A percentile compares a stretch with the other conserved stretches of the same genome.
phyloP scores from a whole-genome alignment of 2,329 filamentous ascomycete genomes.

The Aspergillus sp. region DNA sequence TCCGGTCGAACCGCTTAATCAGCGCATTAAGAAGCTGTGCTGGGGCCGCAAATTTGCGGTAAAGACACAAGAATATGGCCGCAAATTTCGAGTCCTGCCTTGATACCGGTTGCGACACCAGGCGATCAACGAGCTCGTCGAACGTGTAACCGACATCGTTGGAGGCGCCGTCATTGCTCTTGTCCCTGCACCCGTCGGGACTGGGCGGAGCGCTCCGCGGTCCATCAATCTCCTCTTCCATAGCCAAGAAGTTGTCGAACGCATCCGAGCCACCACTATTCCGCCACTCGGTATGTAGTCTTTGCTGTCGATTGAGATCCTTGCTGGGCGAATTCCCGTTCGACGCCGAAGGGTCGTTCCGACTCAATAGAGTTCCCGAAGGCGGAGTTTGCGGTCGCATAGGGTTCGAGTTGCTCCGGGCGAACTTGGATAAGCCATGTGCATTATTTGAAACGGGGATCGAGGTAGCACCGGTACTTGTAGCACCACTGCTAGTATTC shows the following conservation, averaged over 20 bases:
- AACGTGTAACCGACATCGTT: slow-evolving; percentile 37
- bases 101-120: slow-evolving; percentile 73
- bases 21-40: slow-evolving; percentile 70
- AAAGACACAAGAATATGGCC: slow-evolving; percentile 83
- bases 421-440: slow-evolving; percentile 37
- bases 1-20: slow-evolving; percentile 53
- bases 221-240: slow-evolving; percentile 37
- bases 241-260: slow-evolving; percentile 37
- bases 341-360: slow-evolving; percentile 23
- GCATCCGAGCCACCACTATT: slow-evolving; percentile 35
- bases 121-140: slow-evolving; percentile 75
- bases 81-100: slow-evolving; percentile 85
- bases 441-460: slow-evolving; percentile 26
- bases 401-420: slow-evolving; percentile 44
- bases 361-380: slow-evolving; percentile 29
- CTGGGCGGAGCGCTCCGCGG: slow-evolving; percentile 20
- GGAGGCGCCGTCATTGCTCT: slow-evolving; percentile 25
- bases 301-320: slow-evolving; percentile 26
- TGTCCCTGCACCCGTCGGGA: slow-evolving; percentile 24
- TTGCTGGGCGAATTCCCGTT: slow-evolving; percentile 24
- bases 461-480: slow-evolving; percentile 17
- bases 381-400: slow-evolving; percentile 43
- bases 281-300: slow-evolving; percentile 31
- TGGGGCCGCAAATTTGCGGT: slow-evolving; percentile 86
- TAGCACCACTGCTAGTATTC: slow-evolving; percentile 12